Evolutionary conservation across 2,329 filamentous ascomycete species (phyloP), one percentile per base, ranked within the genome.

Genomic region (Sclerotinia sclerotiorum): DNA sequence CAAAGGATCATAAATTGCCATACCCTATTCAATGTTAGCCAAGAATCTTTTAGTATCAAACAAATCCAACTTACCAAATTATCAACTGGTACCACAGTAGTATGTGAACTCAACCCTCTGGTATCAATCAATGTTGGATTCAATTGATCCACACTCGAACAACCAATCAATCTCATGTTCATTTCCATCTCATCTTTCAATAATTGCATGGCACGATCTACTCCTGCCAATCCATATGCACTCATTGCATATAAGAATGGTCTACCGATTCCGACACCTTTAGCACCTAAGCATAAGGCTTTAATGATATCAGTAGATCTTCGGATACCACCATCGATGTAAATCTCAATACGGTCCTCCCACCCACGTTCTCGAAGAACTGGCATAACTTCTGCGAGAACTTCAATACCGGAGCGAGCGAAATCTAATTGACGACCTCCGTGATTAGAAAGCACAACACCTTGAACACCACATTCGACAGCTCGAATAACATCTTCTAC

Each of bases 181-280:
- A 98, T 98, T 82, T 96, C 93, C 87, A 99, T 92, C 84, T 99
- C 95, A 76, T 98, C 95, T 82, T 92, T 93, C 74, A 97, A 85
- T 69, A 97, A 82, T 80, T 93, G 90, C 90, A 98, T 97, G 44
- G 95, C 95, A 46, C 92, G 87, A 77, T 96, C 92, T 27, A 98
- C 94, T 72, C 95, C 95, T 2, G 89, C 84, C 69, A 92, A 81
- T 1, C 95, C 95, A 76, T 98, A 98, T 13, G 93, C 88, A 71
- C 90, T 91, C 94, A 99, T 98, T 76, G 95, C 94, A 78, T 94
- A 99, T 70, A 99, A 81, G 83, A 99, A 98, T 32, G 95, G 95
- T 63, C 95, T 84, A 4, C 95, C 95, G 74, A 99, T 97, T 52
- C 95, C 95, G 1, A 98, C 94, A 49, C 93, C 95, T 76, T 87